These are phyloP conservation scores for Pistacia integerrima DNA, from an alignment of 345 rosid species.

Conservation along the genomic window DNA sequence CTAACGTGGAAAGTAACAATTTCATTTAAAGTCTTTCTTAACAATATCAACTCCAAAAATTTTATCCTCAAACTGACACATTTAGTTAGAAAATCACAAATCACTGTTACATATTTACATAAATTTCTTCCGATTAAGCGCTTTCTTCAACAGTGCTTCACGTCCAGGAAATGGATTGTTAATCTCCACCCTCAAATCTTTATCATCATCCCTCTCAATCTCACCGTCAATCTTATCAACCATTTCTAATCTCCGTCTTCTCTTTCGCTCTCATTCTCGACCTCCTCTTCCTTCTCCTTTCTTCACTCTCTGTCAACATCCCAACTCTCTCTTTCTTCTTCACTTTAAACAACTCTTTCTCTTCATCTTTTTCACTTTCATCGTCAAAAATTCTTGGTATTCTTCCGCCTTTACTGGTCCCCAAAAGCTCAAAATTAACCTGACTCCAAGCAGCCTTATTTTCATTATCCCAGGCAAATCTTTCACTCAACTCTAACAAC, in stretches of 20 bases:
- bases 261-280: constrained; percentile 21
- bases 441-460: constrained; percentile 71
- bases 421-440: constrained; percentile 67
- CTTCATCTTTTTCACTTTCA: constrained; percentile 4
- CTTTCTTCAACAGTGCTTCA: constrained; percentile 51
- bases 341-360: constrained; percentile 4
- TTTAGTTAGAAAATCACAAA: no score
- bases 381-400: constrained; percentile 54
- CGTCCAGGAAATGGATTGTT: constrained; percentile 73
- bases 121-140: constrained; percentile 28
- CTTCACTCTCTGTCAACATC: constrained; percentile 16
- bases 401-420: constrained; percentile 73
- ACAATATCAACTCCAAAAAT: no score
- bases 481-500: constrained; percentile 71
- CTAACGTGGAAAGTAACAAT: no score
- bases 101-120: not conserved
- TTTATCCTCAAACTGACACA: no score
- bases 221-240: no score
- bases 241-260: constrained; percentile 23
- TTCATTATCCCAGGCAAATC: constrained; percentile 84
- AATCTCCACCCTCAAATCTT: constrained; percentile 28
- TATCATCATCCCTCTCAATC: not conserved
- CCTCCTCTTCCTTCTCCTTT: no score
- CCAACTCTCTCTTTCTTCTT: constrained; percentile 21
- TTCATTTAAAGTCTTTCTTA: no score